Percentiles rank a stretch among this genome's conserved stretches.
These are phyloP conservation scores for Neonectria ditissima DNA, from an alignment of 2,329 filamentous ascomycete species.

Conservation along the genomic window DNA sequence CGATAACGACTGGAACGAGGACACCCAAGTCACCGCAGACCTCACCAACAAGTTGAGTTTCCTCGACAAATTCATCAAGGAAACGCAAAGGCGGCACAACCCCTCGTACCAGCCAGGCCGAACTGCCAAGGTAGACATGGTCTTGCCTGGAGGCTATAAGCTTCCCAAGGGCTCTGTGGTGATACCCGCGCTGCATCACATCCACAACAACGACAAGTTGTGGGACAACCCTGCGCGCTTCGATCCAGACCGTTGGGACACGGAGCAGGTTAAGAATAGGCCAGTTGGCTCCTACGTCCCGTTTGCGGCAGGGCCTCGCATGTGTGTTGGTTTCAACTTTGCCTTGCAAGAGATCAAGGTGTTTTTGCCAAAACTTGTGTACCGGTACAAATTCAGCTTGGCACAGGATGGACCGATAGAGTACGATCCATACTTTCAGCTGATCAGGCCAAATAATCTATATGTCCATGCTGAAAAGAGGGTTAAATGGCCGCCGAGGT, in stretches of 20 bases:
- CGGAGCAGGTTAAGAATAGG: conserved; percentile 62
- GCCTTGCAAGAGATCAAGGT: conserved; percentile 71
- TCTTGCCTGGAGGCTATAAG: conserved; percentile 70
- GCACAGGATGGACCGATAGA: conserved; percentile 64
- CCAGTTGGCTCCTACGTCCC: conserved; percentile 67
- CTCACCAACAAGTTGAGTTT: conserved; percentile 61
- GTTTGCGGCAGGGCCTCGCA: conserved; percentile 67
- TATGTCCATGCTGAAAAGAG: conserved; percentile 63
- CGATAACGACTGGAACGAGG: conserved; percentile 58
- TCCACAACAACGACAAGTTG: conserved; percentile 64
- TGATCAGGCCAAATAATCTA: conserved; percentile 67
- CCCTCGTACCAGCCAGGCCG: conserved; percentile 71
- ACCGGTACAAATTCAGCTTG: conserved; percentile 66
- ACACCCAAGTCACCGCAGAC: conserved; percentile 60
- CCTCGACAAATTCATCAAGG: conserved; percentile 70
- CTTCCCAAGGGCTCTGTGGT: conserved; percentile 64
- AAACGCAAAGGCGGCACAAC: conserved; percentile 70
- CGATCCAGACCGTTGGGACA: conserved; percentile 70
- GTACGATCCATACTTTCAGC: conserved; percentile 70
- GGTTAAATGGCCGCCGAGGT: conserved; percentile 59
- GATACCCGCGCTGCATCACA: conserved; percentile 64
- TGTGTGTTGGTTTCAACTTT: conserved; percentile 75
- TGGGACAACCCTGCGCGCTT: conserved; percentile 71
- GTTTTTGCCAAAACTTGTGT: conserved; percentile 68
- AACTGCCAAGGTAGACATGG: conserved; percentile 65